phyloP scores from a whole-genome alignment of 2,329 filamentous ascomycete species.

The Dactylellina drechsleri region DNA sequence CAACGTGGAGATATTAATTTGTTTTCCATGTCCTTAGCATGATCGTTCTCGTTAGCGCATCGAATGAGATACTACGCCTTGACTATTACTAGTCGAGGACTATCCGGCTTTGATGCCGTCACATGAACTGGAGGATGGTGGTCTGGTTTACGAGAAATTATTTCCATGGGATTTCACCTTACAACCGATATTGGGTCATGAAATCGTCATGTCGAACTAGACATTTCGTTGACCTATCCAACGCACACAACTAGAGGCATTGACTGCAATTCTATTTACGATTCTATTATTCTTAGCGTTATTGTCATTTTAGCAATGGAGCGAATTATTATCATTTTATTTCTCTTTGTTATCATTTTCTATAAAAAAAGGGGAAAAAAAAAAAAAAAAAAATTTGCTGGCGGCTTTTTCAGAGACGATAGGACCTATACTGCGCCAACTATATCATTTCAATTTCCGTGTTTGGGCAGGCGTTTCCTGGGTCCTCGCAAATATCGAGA shows the following conservation, averaged over 20 bases:
- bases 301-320: constrained; percentile 24
- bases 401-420: too few relatives aligned
- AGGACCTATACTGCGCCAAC: too few relatives aligned
- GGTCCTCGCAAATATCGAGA: not conserved
- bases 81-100: constrained; percentile 31
- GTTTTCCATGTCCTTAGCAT: constrained; percentile 10
- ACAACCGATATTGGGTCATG: not conserved
- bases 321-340: constrained; percentile 17
- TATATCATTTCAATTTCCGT: too few relatives aligned
- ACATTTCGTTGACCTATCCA: not conserved
- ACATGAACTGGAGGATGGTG: constrained; percentile 5
- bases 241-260: not conserved
- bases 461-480: too few relatives aligned
- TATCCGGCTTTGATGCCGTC: not conserved
- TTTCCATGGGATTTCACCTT: not conserved
- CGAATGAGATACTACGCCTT: constrained; percentile 22
- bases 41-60: constrained; percentile 29
- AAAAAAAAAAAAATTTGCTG: too few relatives aligned
- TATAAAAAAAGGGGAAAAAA: too few relatives aligned
- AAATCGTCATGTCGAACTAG: not conserved
- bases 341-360: not conserved
- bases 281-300: constrained; percentile 12
- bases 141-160: constrained; percentile 30
- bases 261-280: not conserved
- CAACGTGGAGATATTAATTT: too few relatives aligned